These are phyloP conservation scores for Colletotrichum lentis DNA, from an alignment of 2,329 filamentous ascomycete species.

Conservation along the genomic window DNA sequence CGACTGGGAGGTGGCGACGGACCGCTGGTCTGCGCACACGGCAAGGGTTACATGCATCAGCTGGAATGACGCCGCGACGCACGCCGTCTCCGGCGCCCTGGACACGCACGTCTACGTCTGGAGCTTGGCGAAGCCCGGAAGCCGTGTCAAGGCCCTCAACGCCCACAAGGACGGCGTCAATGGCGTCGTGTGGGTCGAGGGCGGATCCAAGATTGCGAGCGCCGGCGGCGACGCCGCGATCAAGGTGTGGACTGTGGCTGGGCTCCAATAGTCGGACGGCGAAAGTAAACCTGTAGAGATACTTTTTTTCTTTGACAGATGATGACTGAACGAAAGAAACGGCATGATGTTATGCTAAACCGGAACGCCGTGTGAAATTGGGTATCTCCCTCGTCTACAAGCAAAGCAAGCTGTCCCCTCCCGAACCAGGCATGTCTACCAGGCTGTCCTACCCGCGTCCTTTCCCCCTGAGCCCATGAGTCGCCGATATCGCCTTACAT, in stretches of 20 bases:
- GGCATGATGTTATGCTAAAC: slow-evolving; percentile 23
- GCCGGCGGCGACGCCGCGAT: slow-evolving; percentile 87
- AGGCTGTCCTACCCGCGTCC: not conserved
- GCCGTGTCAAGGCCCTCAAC: slow-evolving; percentile 82
- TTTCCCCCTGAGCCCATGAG: not conserved
- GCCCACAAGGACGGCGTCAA: slow-evolving; percentile 97
- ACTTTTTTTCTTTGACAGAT: slow-evolving; percentile 13
- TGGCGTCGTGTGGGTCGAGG: slow-evolving; percentile 81
- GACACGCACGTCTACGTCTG: slow-evolving; percentile 95
- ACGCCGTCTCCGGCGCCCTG: slow-evolving; percentile 83
- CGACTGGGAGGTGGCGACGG: slow-evolving; percentile 76
- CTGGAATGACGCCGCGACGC: slow-evolving; percentile 81
- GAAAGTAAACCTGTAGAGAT: slow-evolving; percentile 1
- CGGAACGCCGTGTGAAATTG: slow-evolving; percentile 19
- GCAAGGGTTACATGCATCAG: slow-evolving; percentile 66
- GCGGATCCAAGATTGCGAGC: slow-evolving; percentile 72
- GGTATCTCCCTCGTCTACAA: slow-evolving; percentile 33
- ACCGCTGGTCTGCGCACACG: slow-evolving; percentile 72
- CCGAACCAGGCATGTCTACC: not conserved
- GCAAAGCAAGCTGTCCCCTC: not conserved
- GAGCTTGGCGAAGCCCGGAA: slow-evolving; percentile 84
- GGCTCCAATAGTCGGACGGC: slow-evolving; percentile 52
- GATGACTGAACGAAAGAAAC: slow-evolving; percentile 29
- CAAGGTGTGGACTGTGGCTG: slow-evolving; percentile 82
- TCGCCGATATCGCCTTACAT: slow-evolving; percentile 4